Conservation (phyloP, 495 filamentous ascomycete genomes). For the Aspergillus avenaceus region DNA sequence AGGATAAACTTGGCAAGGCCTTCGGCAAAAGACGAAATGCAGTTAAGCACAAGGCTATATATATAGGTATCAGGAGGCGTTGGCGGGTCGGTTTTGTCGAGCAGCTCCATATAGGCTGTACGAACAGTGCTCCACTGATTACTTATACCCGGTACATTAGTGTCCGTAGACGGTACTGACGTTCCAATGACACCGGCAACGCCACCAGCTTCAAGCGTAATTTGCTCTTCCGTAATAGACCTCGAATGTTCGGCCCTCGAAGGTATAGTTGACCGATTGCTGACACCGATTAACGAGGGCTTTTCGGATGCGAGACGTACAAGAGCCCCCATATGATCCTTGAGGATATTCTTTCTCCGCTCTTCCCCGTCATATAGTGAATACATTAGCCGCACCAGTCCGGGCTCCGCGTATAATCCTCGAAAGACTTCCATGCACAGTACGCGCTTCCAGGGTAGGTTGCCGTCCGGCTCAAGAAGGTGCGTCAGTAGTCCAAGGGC, state of each 20-base stretch:
- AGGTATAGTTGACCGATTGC: slow-evolving; percentile 80
- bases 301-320: slow-evolving; percentile 89
- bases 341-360: slow-evolving; percentile 69
- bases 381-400: slow-evolving; percentile 75
- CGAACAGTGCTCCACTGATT: slow-evolving; percentile 84
- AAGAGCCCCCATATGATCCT: slow-evolving; percentile 75
- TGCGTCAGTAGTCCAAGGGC: slow-evolving; percentile 81
- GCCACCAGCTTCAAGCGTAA: slow-evolving; percentile 80
- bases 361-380: slow-evolving; percentile 70
- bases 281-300: slow-evolving; percentile 78
- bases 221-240: slow-evolving; percentile 65
- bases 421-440: slow-evolving; percentile 89
- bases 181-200: slow-evolving; percentile 83
- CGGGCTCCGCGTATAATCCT: slow-evolving; percentile 74
- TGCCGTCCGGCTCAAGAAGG: slow-evolving; percentile 78
- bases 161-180: slow-evolving; percentile 60
- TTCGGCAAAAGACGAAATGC: slow-evolving; percentile 83
- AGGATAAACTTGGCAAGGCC: slow-evolving; percentile 89
- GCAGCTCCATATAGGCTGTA: slow-evolving; percentile 85
- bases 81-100: slow-evolving; percentile 88
- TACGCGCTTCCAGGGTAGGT: slow-evolving; percentile 75
- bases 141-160: slow-evolving; percentile 71
- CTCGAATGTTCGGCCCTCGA: slow-evolving; percentile 34
- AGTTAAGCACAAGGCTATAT: slow-evolving; percentile 83
- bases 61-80: slow-evolving; percentile 85